These are phyloP conservation scores for Amanita phalloides DNA, from an alignment of 768 basidiomycete genomes.

Conservation along the genomic window DNA sequence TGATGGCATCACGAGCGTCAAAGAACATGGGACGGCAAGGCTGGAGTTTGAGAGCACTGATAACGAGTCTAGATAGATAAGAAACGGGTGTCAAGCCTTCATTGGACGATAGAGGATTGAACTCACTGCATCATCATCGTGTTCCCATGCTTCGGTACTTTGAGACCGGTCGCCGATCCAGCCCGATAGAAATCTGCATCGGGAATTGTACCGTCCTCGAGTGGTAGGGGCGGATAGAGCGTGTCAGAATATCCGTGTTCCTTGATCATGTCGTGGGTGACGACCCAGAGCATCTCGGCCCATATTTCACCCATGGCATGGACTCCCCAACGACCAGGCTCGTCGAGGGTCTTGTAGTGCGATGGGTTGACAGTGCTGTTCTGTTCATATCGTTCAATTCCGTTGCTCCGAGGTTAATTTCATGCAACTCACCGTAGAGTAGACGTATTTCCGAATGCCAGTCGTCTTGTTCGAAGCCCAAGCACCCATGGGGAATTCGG, in stretches of 20 bases:
- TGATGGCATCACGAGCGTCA: slow-evolving; percentile 81
- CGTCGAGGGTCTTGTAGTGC: slow-evolving; percentile 90
- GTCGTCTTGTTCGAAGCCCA: slow-evolving; percentile 77
- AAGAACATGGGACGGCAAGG: slow-evolving; percentile 87
- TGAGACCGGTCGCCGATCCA: slow-evolving; percentile 25
- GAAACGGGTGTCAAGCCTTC: not conserved
- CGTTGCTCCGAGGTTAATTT: too few species aligned
- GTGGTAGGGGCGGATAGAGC: slow-evolving; percentile 72
- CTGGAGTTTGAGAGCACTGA: slow-evolving; percentile 94
- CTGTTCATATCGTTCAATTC: too few species aligned
- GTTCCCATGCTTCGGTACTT: slow-evolving; percentile 88
- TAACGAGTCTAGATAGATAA: slow-evolving; percentile 42
- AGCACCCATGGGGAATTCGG: slow-evolving; percentile 84
- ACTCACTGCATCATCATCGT: slow-evolving; percentile 59
- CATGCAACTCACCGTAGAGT: slow-evolving; percentile 37
- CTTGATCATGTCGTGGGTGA: slow-evolving; percentile 61
- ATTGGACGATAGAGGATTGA: slow-evolving; percentile 17
- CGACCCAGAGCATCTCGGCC: slow-evolving; percentile 85
- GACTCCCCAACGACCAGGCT: slow-evolving; percentile 89
- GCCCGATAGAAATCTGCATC: slow-evolving; percentile 66
- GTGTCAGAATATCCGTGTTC: slow-evolving; percentile 74
- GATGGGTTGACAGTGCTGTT: slow-evolving; percentile 62
- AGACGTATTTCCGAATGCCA: slow-evolving; percentile 85
- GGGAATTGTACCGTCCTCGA: slow-evolving; percentile 53
- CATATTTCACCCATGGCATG: slow-evolving; percentile 92